Base-by-base conservation (phyloP, 768 basidiomycete genomes). In the Harrya chromipes region DNA sequence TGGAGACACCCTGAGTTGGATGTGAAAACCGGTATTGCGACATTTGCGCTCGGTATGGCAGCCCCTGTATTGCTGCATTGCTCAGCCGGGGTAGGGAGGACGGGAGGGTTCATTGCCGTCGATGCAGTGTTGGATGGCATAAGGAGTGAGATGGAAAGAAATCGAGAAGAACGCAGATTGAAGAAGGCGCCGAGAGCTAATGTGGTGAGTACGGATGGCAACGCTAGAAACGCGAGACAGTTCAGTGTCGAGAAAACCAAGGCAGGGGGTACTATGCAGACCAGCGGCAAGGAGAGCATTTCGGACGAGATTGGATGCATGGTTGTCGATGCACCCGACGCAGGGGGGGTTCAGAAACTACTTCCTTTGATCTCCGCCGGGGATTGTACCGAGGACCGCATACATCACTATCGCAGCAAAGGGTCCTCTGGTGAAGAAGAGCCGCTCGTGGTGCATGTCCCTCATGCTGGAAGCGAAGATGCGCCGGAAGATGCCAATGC, bases 51-150 rank as follows among this genome's bases (percentile, higher is more conserved):
- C 43, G 77, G 75, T 6, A 65, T 51, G 38, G 47, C 55, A 13
- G 69, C 78, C 19, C 89, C 90, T 1, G 79, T 93, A 24, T 64
- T 94, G 40, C 67, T 94, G 55, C 92, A 94, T 65, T 94, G 94
- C 63, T 94, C 91, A 26, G 95, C 95, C 0, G 95, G 95, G 17
- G 93, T 97, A 6, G 95, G 95, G 0, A 79, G 95, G 36, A 97
- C 95, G 0, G 95, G 95, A 19, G 90, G 88, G 21, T 97, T 91
- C 66, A 93, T 97, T 61, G 83, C 90, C 8, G 81, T 95, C 1
- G 90, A 93, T 64, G 85, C 90, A 8, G 74, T 91, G n/a, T 72
- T 94, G 46, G 88, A 91, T 62, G 85, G 81, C 5, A 70, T 93
- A 4, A 71, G 80, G 59, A 65, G 76, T 43, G 87, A 92, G 68